Percentiles rank a stretch among this genome's conserved stretches.
These are phyloP conservation scores for Arachnopeziza araneosa DNA, from an alignment of 2,329 filamentous ascomycete species.

Conservation along the genomic window DNA sequence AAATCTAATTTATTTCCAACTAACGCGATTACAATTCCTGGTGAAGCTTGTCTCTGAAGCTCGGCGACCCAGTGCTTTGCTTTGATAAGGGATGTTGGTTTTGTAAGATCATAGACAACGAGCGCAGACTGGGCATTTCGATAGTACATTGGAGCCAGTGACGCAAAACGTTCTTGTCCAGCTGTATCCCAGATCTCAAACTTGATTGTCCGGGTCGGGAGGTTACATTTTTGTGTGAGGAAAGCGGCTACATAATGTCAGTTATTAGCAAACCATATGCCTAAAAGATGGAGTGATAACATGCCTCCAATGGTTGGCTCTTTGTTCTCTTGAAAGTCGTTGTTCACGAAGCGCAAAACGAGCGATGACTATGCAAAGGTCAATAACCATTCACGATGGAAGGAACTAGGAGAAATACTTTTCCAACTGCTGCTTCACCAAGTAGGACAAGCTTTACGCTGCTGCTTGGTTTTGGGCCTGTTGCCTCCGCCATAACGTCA, in stretches of 20 bases:
- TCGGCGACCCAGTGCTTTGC: constrained; percentile 99
- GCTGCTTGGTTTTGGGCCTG: constrained; percentile 89
- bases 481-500: constrained; percentile 63
- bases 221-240: constrained; percentile 96
- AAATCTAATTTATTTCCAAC: constrained; percentile 97
- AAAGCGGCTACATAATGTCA: constrained; percentile 67
- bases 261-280: neutral
- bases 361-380: constrained; percentile 69
- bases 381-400: constrained; percentile 6
- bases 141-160: constrained; percentile 98
- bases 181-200: constrained; percentile 99
- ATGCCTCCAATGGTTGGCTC: constrained; percentile 97
- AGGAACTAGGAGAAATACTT: constrained; percentile 54
- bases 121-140: constrained; percentile 96
- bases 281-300: constrained; percentile 20
- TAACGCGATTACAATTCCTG: constrained; percentile 93
- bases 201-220: constrained; percentile 86
- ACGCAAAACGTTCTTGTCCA: constrained; percentile 95
- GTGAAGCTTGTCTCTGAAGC: constrained; percentile 90
- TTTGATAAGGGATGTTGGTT: constrained; percentile 90
- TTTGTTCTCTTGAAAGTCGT: constrained; percentile 99
- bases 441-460: constrained; percentile 99
- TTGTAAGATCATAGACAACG: constrained; percentile 97
- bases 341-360: constrained; percentile 97
- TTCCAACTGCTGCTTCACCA: constrained; percentile 95